Conservation (phyloP, 2,329 filamentous ascomycete genomes). For the Ilyonectria mors-panacis region DNA sequence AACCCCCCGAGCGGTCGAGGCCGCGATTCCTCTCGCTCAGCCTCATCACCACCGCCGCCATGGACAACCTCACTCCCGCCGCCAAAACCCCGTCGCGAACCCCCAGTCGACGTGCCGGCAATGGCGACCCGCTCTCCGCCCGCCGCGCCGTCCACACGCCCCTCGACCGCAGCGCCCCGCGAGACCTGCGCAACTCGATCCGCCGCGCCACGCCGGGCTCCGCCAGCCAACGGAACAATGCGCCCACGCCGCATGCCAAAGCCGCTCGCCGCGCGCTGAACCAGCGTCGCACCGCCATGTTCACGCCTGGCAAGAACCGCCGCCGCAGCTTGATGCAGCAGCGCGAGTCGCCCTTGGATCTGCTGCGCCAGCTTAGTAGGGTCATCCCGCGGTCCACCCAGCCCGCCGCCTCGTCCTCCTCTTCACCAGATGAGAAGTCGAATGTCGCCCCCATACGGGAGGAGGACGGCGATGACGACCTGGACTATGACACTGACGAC, state of each 20-base stretch:
- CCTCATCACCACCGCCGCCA: conserved; percentile 31
- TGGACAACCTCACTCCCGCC: conserved; percentile 28
- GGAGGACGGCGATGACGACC: conserved; percentile 64
- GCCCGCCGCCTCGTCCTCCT: conserved; percentile 63
- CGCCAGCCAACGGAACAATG: conserved; percentile 58
- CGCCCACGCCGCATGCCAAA: conserved; percentile 72
- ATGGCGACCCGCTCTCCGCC: conserved; percentile 57
- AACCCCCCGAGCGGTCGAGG: conserved; percentile 2
- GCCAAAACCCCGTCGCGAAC: conserved; percentile 46
- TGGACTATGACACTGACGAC: conserved; percentile 61
- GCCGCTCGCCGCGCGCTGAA: conserved; percentile 73
- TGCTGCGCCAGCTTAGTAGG: conserved; percentile 68
- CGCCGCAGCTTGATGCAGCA: conserved; percentile 71
- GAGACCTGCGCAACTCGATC: conserved; percentile 57
- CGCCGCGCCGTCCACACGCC: conserved; percentile 60
- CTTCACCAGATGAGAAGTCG: conserved; percentile 54
- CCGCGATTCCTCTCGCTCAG: conserved; percentile 26
- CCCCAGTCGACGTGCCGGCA: conserved; percentile 49
- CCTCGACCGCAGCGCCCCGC: conserved; percentile 54
- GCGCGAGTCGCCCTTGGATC: conserved; percentile 69
- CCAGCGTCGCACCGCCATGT: conserved; percentile 70
- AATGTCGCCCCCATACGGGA: conserved; percentile 48
- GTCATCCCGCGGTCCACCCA: conserved; percentile 66
- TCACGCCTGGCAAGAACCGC: conserved; percentile 72
- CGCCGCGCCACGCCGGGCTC: conserved; percentile 63